phyloP scores from a whole-genome alignment of 176 grass and related monocot genomes.

The Echinochloa phyllopogon region DNA sequence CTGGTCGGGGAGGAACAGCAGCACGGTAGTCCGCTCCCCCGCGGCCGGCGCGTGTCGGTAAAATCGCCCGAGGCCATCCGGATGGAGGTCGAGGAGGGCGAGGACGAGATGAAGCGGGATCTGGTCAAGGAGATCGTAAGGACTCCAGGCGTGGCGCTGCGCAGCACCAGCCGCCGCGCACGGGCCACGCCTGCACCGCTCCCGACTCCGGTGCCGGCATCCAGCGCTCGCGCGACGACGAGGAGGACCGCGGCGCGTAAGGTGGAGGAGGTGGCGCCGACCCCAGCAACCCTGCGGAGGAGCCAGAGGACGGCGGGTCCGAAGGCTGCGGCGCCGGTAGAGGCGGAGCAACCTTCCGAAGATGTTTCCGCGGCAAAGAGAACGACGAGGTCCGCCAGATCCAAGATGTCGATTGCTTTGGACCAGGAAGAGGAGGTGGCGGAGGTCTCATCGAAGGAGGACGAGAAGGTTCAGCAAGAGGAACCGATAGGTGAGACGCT shows the following conservation, averaged over 20 bases:
- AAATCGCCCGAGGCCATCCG: constrained; percentile 55
- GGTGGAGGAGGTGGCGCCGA: constrained; percentile 28
- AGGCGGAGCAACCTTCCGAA: not conserved
- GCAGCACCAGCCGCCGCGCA: constrained; percentile 45
- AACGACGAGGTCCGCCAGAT: constrained; percentile 29
- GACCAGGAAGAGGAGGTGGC: constrained; percentile 44
- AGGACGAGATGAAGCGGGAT: constrained; percentile 49
- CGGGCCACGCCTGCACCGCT: constrained; percentile 15
- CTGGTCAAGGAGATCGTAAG: constrained; percentile 47
- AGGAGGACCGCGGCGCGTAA: constrained; percentile 1
- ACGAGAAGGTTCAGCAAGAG: constrained; percentile 40
- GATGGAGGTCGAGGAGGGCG: constrained; percentile 53
- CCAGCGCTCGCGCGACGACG: not conserved
- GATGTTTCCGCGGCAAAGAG: constrained; percentile 33
- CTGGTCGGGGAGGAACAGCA: constrained; percentile 20
- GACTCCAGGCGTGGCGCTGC: constrained; percentile 45
- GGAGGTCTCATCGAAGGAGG: not conserved
- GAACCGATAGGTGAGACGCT: constrained; percentile 42
- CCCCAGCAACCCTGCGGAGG: constrained; percentile 51
- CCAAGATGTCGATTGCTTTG: constrained; percentile 38
- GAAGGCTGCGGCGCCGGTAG: constrained; percentile 24
- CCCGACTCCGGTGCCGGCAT: constrained; percentile 31
- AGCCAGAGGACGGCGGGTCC: constrained; percentile 45
- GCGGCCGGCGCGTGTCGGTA: constrained; percentile 54
- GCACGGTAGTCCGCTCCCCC: constrained; percentile 48